Evolutionary conservation across 1,284 basidiomycete species (phyloP), one percentile per base, ranked within the genome.

Genomic region (Psilocybe mexicana): DNA sequence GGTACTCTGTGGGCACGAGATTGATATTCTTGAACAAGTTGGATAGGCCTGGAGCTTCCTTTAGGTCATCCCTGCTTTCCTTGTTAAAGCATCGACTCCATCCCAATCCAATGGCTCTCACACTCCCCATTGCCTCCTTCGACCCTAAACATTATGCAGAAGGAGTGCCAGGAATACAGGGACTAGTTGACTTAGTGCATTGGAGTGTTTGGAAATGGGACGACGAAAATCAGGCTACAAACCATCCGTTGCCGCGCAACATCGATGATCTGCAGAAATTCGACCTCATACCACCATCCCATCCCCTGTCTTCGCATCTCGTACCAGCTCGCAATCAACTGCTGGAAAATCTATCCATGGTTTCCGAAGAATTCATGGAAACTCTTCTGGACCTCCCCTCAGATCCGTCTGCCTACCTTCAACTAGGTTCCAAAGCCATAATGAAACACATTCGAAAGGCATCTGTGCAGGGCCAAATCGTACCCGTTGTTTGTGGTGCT

Each of bases 11-110:
- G 2, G 75, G 83, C 0, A 89, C 90, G 7, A 79, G 90, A 47
- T 81, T 96, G 53, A 77, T 94, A 64, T 94, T 95, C 70, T 71
- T 95, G 60, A 96, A 96, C 77, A 96, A 96, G 70, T 80, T 95
- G 42, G 93, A 96, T 70, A 84, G 93, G 45, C 81, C 90, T 43
- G 93, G 93, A 30, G 89, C 91, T 14, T 93, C 91, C 0, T 85
- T 93, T 60, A 78, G 79, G 52, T 79, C 84, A 1, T 92, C 91
- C 0, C 65, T 94, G 10, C 67, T 80, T 14, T 94, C 92, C 26
- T 76, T 94, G 18, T 77, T 93, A 6, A 74, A 83, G 7, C 83
- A 92, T 66, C 82, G 86, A 25, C 79, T 96, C 45, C 93, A 96
- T 67, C 80, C 83, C 1, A 82, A 86, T 55, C 93, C 93, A 0